Evolutionary conservation across 2,329 filamentous ascomycete genomes (phyloP).

Genomic region (Xylariaceae sp.): DNA sequence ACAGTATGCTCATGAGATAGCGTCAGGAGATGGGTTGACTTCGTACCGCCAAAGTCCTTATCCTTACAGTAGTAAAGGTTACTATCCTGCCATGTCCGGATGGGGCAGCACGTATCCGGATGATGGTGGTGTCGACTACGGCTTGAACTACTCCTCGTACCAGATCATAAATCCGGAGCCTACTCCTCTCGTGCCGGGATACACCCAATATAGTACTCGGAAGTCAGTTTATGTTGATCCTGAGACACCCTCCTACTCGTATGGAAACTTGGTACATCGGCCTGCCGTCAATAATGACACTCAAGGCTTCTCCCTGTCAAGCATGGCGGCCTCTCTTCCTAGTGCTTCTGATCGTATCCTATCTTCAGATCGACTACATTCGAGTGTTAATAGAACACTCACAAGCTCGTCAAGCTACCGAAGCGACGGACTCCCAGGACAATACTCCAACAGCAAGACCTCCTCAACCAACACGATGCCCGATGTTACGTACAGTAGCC

Average conservation of each 20-base stretch:
- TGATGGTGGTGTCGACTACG: slow-evolving; percentile 46
- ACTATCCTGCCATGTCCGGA: slow-evolving; percentile 44
- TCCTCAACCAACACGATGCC: slow-evolving; percentile 30
- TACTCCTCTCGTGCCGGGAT: slow-evolving; percentile 42
- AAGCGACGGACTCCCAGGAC: slow-evolving; percentile 32
- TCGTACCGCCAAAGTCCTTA: slow-evolving; percentile 46
- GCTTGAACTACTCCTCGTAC: slow-evolving; percentile 44
- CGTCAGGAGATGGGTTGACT: slow-evolving; percentile 41
- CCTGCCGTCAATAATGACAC: slow-evolving; percentile 43
- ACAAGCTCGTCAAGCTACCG: slow-evolving; percentile 43
- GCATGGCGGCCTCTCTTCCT: slow-evolving; percentile 51
- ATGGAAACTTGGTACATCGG: slow-evolving; percentile 47
- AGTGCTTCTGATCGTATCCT: slow-evolving; percentile 38
- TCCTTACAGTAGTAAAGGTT: slow-evolving; percentile 42
- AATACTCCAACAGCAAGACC: slow-evolving; percentile 35
- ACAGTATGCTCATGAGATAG: slow-evolving; percentile 45
- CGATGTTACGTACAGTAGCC: slow-evolving; percentile 40
- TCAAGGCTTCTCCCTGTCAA: slow-evolving; percentile 50
- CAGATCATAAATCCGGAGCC: slow-evolving; percentile 46
- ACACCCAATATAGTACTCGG: slow-evolving; percentile 39
- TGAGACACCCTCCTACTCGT: slow-evolving; percentile 43
- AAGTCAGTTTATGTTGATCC: slow-evolving; percentile 48
- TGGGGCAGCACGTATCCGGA: slow-evolving; percentile 47
- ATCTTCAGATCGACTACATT: slow-evolving; percentile 43
- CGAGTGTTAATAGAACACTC: slow-evolving; percentile 44